A percentile compares a stretch with the other conserved stretches of the same genome.
Conservation (phyloP, 169 alveolate species). For the Cryptosporidium tyzzeri region DNA sequence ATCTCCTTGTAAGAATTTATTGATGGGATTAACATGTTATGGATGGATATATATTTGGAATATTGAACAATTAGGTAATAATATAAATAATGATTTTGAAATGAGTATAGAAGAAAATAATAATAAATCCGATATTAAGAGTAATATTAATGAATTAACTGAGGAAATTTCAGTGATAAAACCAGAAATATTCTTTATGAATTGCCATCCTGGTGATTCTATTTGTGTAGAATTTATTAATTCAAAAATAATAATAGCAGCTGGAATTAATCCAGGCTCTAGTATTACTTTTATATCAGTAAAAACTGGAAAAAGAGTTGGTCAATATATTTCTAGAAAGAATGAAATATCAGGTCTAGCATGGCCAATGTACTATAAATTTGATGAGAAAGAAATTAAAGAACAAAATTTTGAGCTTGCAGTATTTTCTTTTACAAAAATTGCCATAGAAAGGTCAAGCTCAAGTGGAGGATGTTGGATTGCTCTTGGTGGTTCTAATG, state of each 20-base stretch:
- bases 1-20: slow-evolving; percentile 35
- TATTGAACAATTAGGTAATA: neutral
- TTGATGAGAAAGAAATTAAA: slow-evolving; percentile 47
- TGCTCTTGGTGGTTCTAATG: slow-evolving; percentile 67
- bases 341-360: slow-evolving; percentile 52
- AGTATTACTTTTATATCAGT: slow-evolving; percentile 59
- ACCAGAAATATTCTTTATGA: slow-evolving; percentile 21
- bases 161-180: neutral
- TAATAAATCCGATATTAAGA: too few relatives aligned
- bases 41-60: slow-evolving; percentile 75
- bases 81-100: neutral
- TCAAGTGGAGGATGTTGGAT: slow-evolving; percentile 73
- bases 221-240: slow-evolving; percentile 64
- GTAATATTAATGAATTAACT: neutral
- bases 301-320: slow-evolving; percentile 47
- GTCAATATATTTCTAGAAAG: slow-evolving; percentile 37
- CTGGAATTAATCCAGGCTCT: slow-evolving; percentile 62
- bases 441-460: slow-evolving; percentile 68
- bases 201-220: slow-evolving; percentile 54
- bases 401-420: slow-evolving; percentile 43
- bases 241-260: slow-evolving; percentile 42
- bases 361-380: slow-evolving; percentile 62
- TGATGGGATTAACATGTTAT: slow-evolving; percentile 67
- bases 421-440: slow-evolving; percentile 45
- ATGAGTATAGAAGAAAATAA: neutral